A percentile compares a stretch with the other conserved stretches of the same genome.
Conservation (phyloP, 176 grass and related monocot species). For the Cymbopogon citratus region DNA sequence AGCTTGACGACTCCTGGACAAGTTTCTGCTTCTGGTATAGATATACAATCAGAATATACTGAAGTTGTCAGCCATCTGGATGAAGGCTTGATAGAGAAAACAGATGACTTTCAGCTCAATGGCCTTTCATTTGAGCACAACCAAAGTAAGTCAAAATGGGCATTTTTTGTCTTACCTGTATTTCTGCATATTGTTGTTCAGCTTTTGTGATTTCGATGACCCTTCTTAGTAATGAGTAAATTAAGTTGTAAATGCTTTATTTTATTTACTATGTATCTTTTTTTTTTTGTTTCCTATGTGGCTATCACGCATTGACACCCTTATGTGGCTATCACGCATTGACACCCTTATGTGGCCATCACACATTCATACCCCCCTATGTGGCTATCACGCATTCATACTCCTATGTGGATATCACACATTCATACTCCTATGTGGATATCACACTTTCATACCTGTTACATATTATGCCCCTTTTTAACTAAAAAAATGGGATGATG, state of each 20-base stretch:
- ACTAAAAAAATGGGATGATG: neutral
- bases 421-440: neutral
- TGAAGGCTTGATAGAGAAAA: slow-evolving; percentile 20
- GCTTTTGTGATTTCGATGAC: neutral
- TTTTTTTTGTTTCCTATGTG: neutral
- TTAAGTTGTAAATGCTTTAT: neutral
- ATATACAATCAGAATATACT: slow-evolving; percentile 19
- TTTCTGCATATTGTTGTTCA: neutral
- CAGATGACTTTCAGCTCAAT: slow-evolving; percentile 23
- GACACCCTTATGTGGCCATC: neutral
- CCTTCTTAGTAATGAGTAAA: neutral
- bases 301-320: neutral
- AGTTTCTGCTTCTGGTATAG: slow-evolving; percentile 25
- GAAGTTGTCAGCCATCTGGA: slow-evolving; percentile 10
- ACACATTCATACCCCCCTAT: neutral
- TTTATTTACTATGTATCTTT: neutral
- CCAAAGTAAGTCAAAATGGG: slow-evolving; percentile 37
- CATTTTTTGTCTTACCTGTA: neutral
- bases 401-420: neutral
- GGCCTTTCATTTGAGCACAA: slow-evolving; percentile 23
- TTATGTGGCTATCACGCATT: neutral
- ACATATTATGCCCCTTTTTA: neutral
- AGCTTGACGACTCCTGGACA: slow-evolving; percentile 26
- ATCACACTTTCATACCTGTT: neutral
- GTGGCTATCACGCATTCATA: neutral